These are phyloP conservation scores for Kandelia obovata DNA, from an alignment of 345 rosid genomes.

Conservation along the genomic window DNA sequence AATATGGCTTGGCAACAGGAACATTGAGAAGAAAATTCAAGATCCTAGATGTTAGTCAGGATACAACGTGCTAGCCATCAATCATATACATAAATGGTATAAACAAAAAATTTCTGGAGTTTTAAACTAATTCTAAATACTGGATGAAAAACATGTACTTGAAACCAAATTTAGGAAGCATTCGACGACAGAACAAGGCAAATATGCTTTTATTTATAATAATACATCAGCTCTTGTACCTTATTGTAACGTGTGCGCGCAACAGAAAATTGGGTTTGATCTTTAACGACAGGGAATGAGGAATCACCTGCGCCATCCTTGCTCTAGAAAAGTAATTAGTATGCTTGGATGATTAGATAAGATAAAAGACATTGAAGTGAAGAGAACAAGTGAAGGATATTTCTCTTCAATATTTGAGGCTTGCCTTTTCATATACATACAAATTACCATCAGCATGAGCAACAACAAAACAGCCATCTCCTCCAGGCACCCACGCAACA, in stretches of 20 bases:
- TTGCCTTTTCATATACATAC: conserved; percentile 95
- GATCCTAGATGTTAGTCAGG: background rate
- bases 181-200: background rate
- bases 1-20: background rate
- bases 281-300: conserved; percentile 89
- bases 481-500: conserved; percentile 94
- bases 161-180: conserved; percentile 8
- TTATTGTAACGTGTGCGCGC: conserved; percentile 88
- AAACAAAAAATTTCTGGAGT: background rate
- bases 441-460: conserved; percentile 98
- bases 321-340: conserved; percentile 39
- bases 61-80: background rate
- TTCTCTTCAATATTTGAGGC: conserved; percentile 27
- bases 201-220: background rate
- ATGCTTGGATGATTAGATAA: conserved; percentile 13
- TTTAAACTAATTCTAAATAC: background rate
- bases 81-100: background rate
- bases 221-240: conserved; percentile 41
- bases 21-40: too few species aligned
- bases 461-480: conserved; percentile 90
- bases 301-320: conserved; percentile 94
- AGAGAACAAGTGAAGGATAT: conserved; percentile 4
- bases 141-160: background rate
- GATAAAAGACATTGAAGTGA: conserved; percentile 5
- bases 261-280: conserved; percentile 78